phyloP scores from a whole-genome alignment of 2,329 filamentous ascomycete species.

The Exophiala lecanii-corni region DNA sequence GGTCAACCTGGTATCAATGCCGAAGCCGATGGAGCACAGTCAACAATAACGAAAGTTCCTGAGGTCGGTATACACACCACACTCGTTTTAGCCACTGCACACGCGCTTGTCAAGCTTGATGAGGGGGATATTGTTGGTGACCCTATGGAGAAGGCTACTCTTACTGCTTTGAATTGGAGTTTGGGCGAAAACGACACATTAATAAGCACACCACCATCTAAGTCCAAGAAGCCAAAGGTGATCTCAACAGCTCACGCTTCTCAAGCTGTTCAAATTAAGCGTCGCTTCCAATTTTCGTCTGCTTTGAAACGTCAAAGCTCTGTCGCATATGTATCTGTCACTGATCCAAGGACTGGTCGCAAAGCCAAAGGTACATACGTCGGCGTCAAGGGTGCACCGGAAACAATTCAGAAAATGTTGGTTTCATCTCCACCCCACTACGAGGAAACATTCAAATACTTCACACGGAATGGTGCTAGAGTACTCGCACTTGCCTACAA shows the following conservation, averaged over 20 bases:
- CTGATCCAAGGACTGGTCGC: constrained; percentile 66
- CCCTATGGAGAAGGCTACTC: constrained; percentile 97
- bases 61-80: constrained; percentile 76
- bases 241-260: constrained; percentile 45
- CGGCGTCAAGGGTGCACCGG: constrained; percentile 92
- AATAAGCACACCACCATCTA: constrained; percentile 57
- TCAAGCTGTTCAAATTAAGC: constrained; percentile 87
- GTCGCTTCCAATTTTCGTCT: constrained; percentile 97
- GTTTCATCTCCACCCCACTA: constrained; percentile 77
- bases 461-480: constrained; percentile 90
- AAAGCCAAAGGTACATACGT: constrained; percentile 84
- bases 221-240: constrained; percentile 42
- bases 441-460: constrained; percentile 97
- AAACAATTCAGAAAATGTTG: constrained; percentile 94
- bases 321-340: constrained; percentile 73
- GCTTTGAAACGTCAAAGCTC: constrained; percentile 94
- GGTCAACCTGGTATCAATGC: constrained; percentile 62
- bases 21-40: constrained; percentile 78
- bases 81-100: constrained; percentile 87
- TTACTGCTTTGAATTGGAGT: constrained; percentile 83
- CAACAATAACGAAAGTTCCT: constrained; percentile 66
- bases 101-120: constrained; percentile 91
- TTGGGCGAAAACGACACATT: constrained; percentile 86
- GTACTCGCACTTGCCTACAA: constrained; percentile 93
- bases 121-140: constrained; percentile 97